phyloP scores from a whole-genome alignment of 2,329 filamentous ascomycete genomes.

The Talaromyces pinophilus region DNA sequence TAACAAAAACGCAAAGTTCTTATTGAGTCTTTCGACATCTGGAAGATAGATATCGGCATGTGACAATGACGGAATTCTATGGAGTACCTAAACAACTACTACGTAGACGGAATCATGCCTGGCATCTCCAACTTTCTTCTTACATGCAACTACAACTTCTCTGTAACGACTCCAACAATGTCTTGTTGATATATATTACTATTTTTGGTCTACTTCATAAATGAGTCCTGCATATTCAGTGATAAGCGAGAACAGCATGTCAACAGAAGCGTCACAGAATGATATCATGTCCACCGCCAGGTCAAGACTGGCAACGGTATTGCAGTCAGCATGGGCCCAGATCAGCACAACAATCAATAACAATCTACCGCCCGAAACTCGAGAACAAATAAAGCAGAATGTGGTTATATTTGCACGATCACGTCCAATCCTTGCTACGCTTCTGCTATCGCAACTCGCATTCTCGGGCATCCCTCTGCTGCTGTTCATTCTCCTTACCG shows the following conservation, averaged over 20 bases:
- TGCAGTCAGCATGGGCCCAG: conserved; percentile 13
- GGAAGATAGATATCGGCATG: conserved; percentile 2
- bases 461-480: conserved; percentile 67
- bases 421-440: conserved; percentile 70
- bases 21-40: neutral
- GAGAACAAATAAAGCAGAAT: conserved; percentile 58
- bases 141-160: neutral
- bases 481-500: conserved; percentile 67
- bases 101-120: neutral
- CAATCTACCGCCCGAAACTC: conserved; percentile 61
- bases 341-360: conserved; percentile 44
- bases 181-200: neutral
- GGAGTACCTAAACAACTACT: neutral
- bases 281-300: conserved; percentile 7
- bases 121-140: neutral
- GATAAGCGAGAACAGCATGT: conserved; percentile 4
- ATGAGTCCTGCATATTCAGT: neutral
- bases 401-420: conserved; percentile 59
- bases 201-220: neutral
- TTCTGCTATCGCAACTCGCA: conserved; percentile 65
- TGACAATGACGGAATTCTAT: conserved; percentile 13
- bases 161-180: neutral
- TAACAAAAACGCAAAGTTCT: neutral
- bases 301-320: conserved; percentile 12
- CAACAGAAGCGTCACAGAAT: neutral